Conservation (phyloP, 2,329 filamentous ascomycete genomes). For the Exutisphaerella laricina region DNA sequence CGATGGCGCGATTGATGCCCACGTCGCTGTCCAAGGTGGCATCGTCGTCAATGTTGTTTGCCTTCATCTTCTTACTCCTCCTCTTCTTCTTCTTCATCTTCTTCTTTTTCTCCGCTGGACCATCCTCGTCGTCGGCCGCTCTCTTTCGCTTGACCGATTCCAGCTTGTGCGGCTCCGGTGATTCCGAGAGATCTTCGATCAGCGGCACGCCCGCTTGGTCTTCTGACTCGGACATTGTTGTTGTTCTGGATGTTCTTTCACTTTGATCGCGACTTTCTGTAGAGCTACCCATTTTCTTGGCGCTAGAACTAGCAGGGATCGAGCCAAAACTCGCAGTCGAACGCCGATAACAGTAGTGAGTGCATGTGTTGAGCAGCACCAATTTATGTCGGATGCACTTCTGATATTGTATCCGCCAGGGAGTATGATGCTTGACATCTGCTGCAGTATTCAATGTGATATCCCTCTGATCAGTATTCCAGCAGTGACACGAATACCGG, state of each 20-base stretch:
- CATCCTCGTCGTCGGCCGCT: constrained; percentile 26
- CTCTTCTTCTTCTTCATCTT: constrained; percentile 50
- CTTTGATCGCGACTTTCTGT: background rate
- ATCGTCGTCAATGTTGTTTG: constrained; percentile 63
- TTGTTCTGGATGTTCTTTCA: constrained; percentile 9
- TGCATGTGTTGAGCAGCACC: too few relatives aligned
- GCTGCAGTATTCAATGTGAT: too few relatives aligned
- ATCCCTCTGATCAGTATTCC: too few relatives aligned
- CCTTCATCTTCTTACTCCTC: constrained; percentile 53
- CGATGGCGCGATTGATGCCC: constrained; percentile 71
- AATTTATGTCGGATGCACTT: too few relatives aligned
- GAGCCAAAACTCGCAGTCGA: too few relatives aligned
- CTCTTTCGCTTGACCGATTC: constrained; percentile 40
- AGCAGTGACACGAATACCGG: too few relatives aligned
- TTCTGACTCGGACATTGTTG: constrained; percentile 42
- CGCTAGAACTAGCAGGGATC: too few relatives aligned
- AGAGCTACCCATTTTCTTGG: too few relatives aligned
- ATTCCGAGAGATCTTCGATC: constrained; percentile 38
- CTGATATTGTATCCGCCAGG: too few relatives aligned
- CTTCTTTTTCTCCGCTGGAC: constrained; percentile 35
- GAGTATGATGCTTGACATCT: too few relatives aligned
- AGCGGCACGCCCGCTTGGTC: constrained; percentile 41
- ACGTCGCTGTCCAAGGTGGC: constrained; percentile 45
- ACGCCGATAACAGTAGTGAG: too few relatives aligned
- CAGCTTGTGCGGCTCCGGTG: constrained; percentile 25